Evolutionary conservation across 306 rosid genomes (phyloP), one percentile per base, ranked within the genome.

Genomic region (Trifolium fragiferum): DNA sequence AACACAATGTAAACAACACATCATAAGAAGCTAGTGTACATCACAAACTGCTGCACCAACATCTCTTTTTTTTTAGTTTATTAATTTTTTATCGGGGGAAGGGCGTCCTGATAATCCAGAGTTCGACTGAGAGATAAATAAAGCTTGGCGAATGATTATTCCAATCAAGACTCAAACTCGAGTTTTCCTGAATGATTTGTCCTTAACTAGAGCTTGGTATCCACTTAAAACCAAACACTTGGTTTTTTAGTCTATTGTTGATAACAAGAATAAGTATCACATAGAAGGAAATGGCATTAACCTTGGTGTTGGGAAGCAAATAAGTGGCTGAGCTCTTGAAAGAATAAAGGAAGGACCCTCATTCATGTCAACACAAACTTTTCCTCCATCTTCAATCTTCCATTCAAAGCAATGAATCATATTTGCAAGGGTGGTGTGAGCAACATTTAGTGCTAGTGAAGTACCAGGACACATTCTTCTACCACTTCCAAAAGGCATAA

Each of bases 401-500:
- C 90, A 91, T 38, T 89, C 86, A 83, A 91, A 91, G 86, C 89
- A 87, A 35, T 89, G 97, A 84, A 91, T 79, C 92, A 89, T 69
- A 44, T 83, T 82, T 11, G 86, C 97, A 8, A 91, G 81, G 8
- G 71, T 79, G 10, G 90, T 84, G 1, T 84, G 89, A 64, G 81
- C 85, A 49, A 91, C 76, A n/a, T 83, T 76, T 1, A 89, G 54
- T 5, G 89, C 89, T 10, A 91, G 77, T 15, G 97, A 84, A 3
- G 76, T 72, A 66, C 89, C 94, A 40, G 94, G 94, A 15, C 94
- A 89, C 8, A 86, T 84, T 82, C 93, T 90, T 84, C 93, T 87
- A 35, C 93, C 93, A 76, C 91, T 88, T 19, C 97, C 97, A 80
- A 91, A 91, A 7, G 97, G 97, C 78, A 84, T 59, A 76, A 90